These are phyloP conservation scores for Claviceps pazoutovae DNA, from an alignment of 2,329 filamentous ascomycete species.

Conservation along the genomic window DNA sequence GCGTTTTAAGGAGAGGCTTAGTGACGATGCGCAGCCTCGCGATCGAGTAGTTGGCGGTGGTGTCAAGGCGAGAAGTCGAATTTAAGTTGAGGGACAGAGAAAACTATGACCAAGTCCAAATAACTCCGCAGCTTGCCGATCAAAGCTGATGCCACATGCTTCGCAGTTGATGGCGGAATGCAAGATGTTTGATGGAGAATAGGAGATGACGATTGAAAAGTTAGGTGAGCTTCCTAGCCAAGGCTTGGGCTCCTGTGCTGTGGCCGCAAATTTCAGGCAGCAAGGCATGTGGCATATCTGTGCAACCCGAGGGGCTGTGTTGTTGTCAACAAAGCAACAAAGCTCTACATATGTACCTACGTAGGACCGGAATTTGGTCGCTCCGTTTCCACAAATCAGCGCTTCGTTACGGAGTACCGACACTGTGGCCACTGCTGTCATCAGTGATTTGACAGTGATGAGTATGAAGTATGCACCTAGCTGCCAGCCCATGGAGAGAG, in stretches of 20 bases:
- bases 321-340: too few relatives aligned
- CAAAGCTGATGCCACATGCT: conserved; percentile 9
- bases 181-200: conserved; percentile 15
- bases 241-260: conserved; percentile 1
- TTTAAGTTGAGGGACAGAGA: conserved; percentile 6
- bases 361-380: conserved; percentile 7
- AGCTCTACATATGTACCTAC: too few relatives aligned
- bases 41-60: conserved; percentile 3
- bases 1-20: conserved; percentile 9
- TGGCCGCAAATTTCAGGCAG: conserved; percentile 21
- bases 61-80: conserved; percentile 6
- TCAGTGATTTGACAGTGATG: background rate
- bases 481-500: too few relatives aligned
- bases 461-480: too few relatives aligned
- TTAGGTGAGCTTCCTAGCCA: conserved; percentile 14
- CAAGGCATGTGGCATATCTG: conserved; percentile 7
- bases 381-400: conserved; percentile 8
- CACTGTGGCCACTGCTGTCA: conserved; percentile 4
- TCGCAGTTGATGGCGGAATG: conserved; percentile 13
- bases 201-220: conserved; percentile 20
- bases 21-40: conserved; percentile 6
- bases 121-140: conserved; percentile 13
- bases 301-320: background rate
- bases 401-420: background rate
- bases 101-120: conserved; percentile 9